phyloP scores from a whole-genome alignment of 371 early-diverging fungal species.

The Lichtheimia ramosa region DNA sequence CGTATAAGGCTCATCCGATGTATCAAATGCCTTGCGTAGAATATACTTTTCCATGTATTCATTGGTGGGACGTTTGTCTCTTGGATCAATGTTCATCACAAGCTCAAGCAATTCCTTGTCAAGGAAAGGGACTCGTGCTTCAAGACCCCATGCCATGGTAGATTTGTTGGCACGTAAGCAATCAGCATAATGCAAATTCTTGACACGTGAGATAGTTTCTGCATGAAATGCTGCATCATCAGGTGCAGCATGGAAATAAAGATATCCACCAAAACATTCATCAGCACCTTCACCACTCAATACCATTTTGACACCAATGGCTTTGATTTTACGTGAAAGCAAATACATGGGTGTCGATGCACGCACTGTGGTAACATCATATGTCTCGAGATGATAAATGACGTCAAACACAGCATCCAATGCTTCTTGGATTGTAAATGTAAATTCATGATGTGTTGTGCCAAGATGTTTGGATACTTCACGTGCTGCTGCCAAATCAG shows the following conservation, averaged over 20 bases:
- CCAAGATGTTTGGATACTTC: constrained; percentile 87
- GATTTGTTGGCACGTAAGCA: constrained; percentile 97
- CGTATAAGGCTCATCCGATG: constrained; percentile 60
- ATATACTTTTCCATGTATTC: constrained; percentile 87
- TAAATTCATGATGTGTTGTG: constrained; percentile 91
- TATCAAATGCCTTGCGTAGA: constrained; percentile 82
- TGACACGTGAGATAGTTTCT: constrained; percentile 87
- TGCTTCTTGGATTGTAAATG: constrained; percentile 94
- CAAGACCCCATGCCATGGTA: constrained; percentile 98
- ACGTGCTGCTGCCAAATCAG: constrained; percentile 90
- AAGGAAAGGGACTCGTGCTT: constrained; percentile 96
- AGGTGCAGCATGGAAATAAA: constrained; percentile 96
- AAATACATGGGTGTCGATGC: constrained; percentile 98
- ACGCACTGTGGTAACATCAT: constrained; percentile 96
- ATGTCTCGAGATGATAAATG: constrained; percentile 94
- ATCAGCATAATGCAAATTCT: constrained; percentile 94
- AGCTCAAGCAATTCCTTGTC: constrained; percentile 88
- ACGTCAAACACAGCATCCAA: constrained; percentile 94
- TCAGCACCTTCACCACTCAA: constrained; percentile 95
- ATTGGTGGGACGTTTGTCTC: constrained; percentile 72
- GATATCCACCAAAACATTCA: constrained; percentile 96
- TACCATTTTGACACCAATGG: constrained; percentile 98
- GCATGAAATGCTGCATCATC: constrained; percentile 75
- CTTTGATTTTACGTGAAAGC: constrained; percentile 92
- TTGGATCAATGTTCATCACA: constrained; percentile 84